Percentiles rank a stretch among this genome's conserved stretches.
These are phyloP conservation scores for Phyllosticta citrichinensis DNA, from an alignment of 2,329 filamentous ascomycete genomes.

Conservation along the genomic window DNA sequence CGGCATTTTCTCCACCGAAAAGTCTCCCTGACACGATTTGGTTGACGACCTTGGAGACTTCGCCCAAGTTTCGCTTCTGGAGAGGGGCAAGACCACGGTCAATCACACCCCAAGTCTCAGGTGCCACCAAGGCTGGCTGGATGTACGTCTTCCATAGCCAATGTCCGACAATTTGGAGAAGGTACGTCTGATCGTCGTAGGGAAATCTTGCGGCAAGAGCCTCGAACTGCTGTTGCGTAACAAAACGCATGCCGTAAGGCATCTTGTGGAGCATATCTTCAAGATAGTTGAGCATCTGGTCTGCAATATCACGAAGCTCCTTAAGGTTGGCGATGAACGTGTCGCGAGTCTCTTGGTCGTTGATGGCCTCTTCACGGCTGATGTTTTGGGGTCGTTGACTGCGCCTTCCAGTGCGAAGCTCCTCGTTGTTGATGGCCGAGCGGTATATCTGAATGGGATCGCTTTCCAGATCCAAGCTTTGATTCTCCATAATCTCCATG, in stretches of 20 bases:
- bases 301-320: conserved; percentile 86
- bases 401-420: conserved; percentile 78
- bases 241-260: conserved; percentile 84
- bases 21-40: conserved; percentile 82
- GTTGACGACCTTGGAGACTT: conserved; percentile 83
- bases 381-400: conserved; percentile 77
- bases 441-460: conserved; percentile 96
- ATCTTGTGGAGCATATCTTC: conserved; percentile 80
- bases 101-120: conserved; percentile 86
- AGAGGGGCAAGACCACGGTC: conserved; percentile 81
- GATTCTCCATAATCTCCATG: conserved; percentile 84
- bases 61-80: conserved; percentile 83
- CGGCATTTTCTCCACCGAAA: conserved; percentile 69
- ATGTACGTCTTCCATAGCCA: conserved; percentile 96
- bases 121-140: conserved; percentile 76
- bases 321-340: conserved; percentile 92
- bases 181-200: conserved; percentile 62
- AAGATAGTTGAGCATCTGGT: conserved; percentile 73
- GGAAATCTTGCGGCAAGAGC: conserved; percentile 67
- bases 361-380: conserved; percentile 85
- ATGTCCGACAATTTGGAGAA: conserved; percentile 75
- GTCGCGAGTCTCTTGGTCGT: conserved; percentile 82
- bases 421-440: conserved; percentile 92
- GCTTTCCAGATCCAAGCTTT: conserved; percentile 84
- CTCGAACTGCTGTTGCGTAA: conserved; percentile 79